Evolutionary conservation across 106 monocot genomes (phyloP).

Genomic region (Chionographis japonica): DNA sequence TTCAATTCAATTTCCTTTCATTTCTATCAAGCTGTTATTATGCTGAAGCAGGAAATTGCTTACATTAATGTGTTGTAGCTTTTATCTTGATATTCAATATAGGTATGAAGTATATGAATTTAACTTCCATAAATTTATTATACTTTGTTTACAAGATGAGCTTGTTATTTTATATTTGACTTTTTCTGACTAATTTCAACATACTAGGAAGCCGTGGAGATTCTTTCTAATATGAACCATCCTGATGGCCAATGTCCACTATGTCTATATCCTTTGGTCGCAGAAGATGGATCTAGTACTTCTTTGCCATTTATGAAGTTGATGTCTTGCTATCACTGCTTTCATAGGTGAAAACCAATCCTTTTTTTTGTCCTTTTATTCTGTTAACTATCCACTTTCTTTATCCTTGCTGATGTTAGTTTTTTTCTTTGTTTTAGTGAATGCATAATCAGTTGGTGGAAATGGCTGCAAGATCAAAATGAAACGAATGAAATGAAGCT

Average conservation of each 20-base stretch:
- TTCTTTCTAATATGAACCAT: conserved; percentile 87
- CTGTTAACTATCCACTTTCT: too few relatives aligned
- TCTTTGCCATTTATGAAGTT: conserved; percentile 87
- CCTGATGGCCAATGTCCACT: conserved; percentile 93
- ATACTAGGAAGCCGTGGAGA: conserved; percentile 80
- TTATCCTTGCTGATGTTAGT: background rate
- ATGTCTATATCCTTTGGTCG: conserved; percentile 74
- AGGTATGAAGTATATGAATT: too few relatives aligned
- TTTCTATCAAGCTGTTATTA: too few relatives aligned
- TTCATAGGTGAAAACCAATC: conserved; percentile 57
- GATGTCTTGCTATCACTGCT: conserved; percentile 99
- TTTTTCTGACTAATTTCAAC: background rate
- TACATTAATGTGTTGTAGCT: too few relatives aligned
- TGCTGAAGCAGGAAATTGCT: too few relatives aligned
- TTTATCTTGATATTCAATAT: too few relatives aligned
- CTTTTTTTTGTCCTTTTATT: background rate
- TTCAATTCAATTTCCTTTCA: too few relatives aligned
- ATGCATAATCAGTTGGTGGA: conserved; percentile 85
- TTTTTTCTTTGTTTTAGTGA: conserved; percentile 39
- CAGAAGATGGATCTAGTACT: conserved; percentile 29
- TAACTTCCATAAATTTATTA: too few relatives aligned
- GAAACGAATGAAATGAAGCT: conserved; percentile 15
- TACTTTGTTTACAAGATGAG: too few relatives aligned
- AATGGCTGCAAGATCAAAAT: conserved; percentile 62
- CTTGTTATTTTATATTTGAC: background rate